A percentile compares a stretch with the other conserved stretches of the same genome.
Conservation (phyloP, 2,329 filamentous ascomycete genomes). For the Camillea tinctor region DNA sequence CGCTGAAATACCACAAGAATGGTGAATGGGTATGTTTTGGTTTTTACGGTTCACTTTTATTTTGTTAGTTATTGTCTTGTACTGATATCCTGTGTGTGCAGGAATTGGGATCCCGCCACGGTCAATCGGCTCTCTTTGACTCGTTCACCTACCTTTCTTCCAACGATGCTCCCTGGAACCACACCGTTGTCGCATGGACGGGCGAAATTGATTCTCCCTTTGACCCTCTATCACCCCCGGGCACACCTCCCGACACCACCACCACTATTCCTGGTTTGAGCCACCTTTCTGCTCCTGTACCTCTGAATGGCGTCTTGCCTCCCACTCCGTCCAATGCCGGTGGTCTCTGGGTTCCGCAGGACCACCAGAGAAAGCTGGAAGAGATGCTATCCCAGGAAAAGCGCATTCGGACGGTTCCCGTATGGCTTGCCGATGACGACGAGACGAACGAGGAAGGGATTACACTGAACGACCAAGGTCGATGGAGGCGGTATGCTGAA, state of each 20-base stretch:
- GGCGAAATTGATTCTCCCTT: slow-evolving; percentile 69
- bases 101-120: slow-evolving; percentile 75
- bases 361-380: slow-evolving; percentile 73
- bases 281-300: slow-evolving; percentile 76
- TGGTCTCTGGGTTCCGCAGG: slow-evolving; percentile 67
- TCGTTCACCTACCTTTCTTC: slow-evolving; percentile 86
- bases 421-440: slow-evolving; percentile 81
- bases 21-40: slow-evolving; percentile 58
- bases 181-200: slow-evolving; percentile 92
- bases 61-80: slow-evolving; percentile 5
- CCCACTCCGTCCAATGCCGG: slow-evolving; percentile 61
- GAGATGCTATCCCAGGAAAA: slow-evolving; percentile 69
- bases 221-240: slow-evolving; percentile 45
- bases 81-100: slow-evolving; percentile 33
- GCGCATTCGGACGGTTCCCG: slow-evolving; percentile 76
- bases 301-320: slow-evolving; percentile 61
- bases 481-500: slow-evolving; percentile 90
- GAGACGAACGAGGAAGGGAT: slow-evolving; percentile 68
- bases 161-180: slow-evolving; percentile 81
- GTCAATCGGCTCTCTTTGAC: slow-evolving; percentile 89
- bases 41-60: neutral
- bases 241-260: slow-evolving; percentile 48
- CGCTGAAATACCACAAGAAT: slow-evolving; percentile 56
- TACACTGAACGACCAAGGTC: slow-evolving; percentile 73
- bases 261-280: slow-evolving; percentile 61